Evolutionary conservation across 1,139 yeast genomes (phyloP), one percentile per base, ranked within the genome.

Genomic region (Yamadazyma sp.): DNA sequence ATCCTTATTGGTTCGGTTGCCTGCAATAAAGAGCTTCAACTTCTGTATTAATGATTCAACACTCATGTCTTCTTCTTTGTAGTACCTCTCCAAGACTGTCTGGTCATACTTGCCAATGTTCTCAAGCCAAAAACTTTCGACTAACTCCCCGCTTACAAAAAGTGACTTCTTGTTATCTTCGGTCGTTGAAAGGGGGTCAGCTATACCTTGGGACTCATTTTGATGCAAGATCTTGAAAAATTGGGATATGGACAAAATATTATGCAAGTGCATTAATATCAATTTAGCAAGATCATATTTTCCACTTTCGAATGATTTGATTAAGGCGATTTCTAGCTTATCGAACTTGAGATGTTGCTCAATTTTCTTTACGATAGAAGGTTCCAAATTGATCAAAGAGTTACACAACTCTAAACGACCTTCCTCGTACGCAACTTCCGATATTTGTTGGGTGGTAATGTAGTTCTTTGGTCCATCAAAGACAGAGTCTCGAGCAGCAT

Each of bases 341-440:
- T 85, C 87, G 70, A 86, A 80, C 22, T 76, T 78, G 28, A 89
- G 58, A 31, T 87, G 69, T 41, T 84, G 69, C 11, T 80, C 76
- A 0, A 89, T 75, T 46, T 85, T 86, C 39, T 76, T 73, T 2
- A 70, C 67, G 0, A 85, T 74, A 4, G 82, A 69, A 0, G 86
- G 83, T 54, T 92, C 97, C 41, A 81, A 62, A 38, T 81, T 75
- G 3, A 86, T 71, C 20, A 90, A 59, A 34, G 75, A 64, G 40
- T 82, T 78, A 24, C 96, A 84, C 20, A 92, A 62, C 20, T 71
- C 70, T 4, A 74, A 59, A 25, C 97, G 69, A 2, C 98, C 98
- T 58, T 92, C 97, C 47, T 84, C 83, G 51, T 76, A 80, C 1
- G 97, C 96, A 18, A 78, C 70, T 13, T 73, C 70, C 0, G 94